These are phyloP conservation scores for Lepidium africanum DNA, from an alignment of 345 rosid species.

Conservation along the genomic window DNA sequence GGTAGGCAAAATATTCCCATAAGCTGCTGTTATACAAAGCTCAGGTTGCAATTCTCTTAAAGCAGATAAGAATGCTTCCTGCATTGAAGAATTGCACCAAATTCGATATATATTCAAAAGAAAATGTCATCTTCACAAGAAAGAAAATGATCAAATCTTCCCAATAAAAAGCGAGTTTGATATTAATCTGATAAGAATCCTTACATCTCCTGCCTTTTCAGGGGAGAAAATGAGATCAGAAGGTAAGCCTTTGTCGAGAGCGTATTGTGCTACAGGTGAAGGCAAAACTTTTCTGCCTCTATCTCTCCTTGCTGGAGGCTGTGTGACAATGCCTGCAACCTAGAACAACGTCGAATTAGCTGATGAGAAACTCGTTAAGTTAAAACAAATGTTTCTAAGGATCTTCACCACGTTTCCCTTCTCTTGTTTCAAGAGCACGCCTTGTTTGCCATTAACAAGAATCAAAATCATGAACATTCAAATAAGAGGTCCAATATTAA, in stretches of 20 bases:
- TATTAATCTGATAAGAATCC: background rate
- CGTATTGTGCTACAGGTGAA: conserved; percentile 76
- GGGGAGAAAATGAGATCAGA: conserved; percentile 79
- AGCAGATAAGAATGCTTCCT: conserved; percentile 63
- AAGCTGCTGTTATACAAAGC: conserved; percentile 90
- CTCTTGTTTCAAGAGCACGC: background rate
- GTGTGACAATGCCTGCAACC: conserved; percentile 94
- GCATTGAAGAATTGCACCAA: background rate
- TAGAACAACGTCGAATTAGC: conserved; percentile 20
- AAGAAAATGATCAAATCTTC: background rate
- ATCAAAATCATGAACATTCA: background rate
- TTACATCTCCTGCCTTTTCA: conserved; percentile 83
- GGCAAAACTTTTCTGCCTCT: conserved; percentile 77
- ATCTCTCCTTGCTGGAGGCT: conserved; percentile 74
- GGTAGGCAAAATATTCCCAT: conserved; percentile 85
- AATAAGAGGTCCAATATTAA: background rate
- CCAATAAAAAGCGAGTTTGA: background rate
- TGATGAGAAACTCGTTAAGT: background rate
- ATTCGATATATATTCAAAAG: background rate
- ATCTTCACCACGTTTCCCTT: conserved; percentile 2
- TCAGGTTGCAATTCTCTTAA: conserved; percentile 78
- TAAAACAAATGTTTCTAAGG: background rate
- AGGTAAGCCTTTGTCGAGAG: conserved; percentile 72
- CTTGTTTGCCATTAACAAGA: too few relatives aligned
- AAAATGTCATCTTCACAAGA: background rate